Percentiles rank a stretch among this genome's conserved stretches.
phyloP scores from a whole-genome alignment of 352 stramenopile species.

The Phytophthora pluvialis region DNA sequence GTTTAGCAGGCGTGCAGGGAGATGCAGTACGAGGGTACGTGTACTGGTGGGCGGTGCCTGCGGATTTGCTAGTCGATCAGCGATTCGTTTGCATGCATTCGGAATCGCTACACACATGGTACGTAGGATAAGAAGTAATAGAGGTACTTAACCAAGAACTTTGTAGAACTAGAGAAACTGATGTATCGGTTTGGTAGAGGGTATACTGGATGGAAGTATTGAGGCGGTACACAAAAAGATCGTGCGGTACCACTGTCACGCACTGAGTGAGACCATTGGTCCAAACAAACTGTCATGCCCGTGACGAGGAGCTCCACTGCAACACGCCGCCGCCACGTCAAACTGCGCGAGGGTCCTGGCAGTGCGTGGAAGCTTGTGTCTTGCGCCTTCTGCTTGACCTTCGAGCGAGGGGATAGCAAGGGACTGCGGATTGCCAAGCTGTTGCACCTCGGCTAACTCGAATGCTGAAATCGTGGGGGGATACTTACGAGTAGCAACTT shows the following conservation, averaged over 20 bases:
- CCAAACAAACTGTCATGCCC: neutral
- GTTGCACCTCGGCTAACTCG: neutral
- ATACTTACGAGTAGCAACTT: neutral
- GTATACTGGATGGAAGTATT: constrained; percentile 6
- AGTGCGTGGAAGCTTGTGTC: neutral
- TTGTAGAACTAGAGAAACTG: neutral
- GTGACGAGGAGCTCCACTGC: constrained; percentile 20
- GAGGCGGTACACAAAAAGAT: constrained; percentile 27
- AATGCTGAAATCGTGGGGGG: neutral
- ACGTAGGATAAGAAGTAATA: neutral
- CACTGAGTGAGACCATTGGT: constrained; percentile 16
- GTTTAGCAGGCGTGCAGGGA: constrained; percentile 21
- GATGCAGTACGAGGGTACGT: constrained; percentile 13
- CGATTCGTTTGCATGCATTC: constrained; percentile 29
- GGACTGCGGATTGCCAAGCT: constrained; percentile 15
- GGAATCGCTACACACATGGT: neutral
- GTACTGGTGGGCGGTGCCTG: constrained; percentile 8
- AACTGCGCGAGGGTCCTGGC: neutral
- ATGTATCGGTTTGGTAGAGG: neutral
- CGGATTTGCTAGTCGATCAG: constrained; percentile 35
- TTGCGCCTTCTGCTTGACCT: neutral
- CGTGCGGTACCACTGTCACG: neutral
- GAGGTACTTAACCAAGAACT: neutral
- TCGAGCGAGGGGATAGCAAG: constrained; percentile 7
- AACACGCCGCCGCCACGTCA: constrained; percentile 17